Evolutionary conservation across 768 basidiomycete species (phyloP), one percentile per base, ranked within the genome.

Genomic region (Lactifluus hygrophoroides): DNA sequence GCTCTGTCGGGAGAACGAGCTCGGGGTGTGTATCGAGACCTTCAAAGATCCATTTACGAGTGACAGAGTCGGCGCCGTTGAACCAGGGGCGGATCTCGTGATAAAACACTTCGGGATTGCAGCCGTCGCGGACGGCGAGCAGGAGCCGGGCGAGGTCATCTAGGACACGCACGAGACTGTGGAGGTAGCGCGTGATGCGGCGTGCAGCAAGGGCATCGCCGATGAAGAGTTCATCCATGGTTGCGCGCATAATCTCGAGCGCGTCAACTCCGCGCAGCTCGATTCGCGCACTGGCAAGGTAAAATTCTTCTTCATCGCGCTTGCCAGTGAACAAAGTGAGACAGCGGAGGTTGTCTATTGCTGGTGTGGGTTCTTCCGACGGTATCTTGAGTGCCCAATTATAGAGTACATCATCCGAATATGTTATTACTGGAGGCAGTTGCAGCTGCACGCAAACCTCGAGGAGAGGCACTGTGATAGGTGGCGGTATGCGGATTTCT

Each of bases 401-500:
- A 73, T 93, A 96, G 27, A 96, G 79, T 8, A 96, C 93, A 28
- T 86, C 86, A 69, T 95, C 93, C 10, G 93, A 86, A 68, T 93
- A 96, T 3, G 93, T 96, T 57, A 93, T 77, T 40, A 95, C 76
- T 0, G 94, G 92, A 0, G 94, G 94, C 1, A 96, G 73, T 54
- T 88, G 83, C 10, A 96, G 81, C 45, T 85, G 73, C 0, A 75
- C 69, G 23, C 82, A 88, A 16, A 92, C 79, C 56, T 82, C 77
- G 19, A 93, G 76, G 34, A 92, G 79, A 1, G 94, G 94, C 5
- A 91, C 69, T 9, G 88, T 77, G 52, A 97, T 71, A 0, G 84
- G 72, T 0, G 76, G 71, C 5, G 94, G 94, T 43, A 97, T 85
- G 37, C 74, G 69, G 32, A 88, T 76, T 3, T 74, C 70, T 19